These are phyloP conservation scores for Sporisorium exsertum DNA, from an alignment of 1,284 basidiomycete genomes.

Conservation along the genomic window DNA sequence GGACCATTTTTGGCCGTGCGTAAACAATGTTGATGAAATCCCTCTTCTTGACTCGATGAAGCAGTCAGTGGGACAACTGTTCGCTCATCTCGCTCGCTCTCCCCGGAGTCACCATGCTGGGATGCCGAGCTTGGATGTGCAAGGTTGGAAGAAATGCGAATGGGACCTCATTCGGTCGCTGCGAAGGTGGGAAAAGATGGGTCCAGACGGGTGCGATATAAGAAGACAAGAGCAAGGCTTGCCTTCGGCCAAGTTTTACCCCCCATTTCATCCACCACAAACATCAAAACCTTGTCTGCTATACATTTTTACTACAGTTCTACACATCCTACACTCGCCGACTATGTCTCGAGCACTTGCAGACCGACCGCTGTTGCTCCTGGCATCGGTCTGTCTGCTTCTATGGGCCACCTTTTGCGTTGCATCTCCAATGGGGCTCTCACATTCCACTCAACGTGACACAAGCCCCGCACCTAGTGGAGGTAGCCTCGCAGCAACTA, in stretches of 20 bases:
- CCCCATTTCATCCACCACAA: neutral
- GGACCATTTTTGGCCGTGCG: neutral
- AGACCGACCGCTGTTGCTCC: conserved; percentile 3
- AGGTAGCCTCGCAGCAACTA: too few relatives aligned
- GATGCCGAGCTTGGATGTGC: too few relatives aligned
- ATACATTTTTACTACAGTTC: neutral
- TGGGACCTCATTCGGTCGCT: neutral
- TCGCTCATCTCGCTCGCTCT: neutral
- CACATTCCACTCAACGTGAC: too few relatives aligned
- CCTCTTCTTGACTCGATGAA: too few relatives aligned
- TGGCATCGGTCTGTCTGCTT: conserved; percentile 6
- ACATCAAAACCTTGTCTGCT: neutral
- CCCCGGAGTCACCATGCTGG: neutral
- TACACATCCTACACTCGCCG: neutral
- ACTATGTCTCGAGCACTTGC: neutral
- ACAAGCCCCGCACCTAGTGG: too few relatives aligned
- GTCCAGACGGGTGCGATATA: neutral
- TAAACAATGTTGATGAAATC: too few relatives aligned
- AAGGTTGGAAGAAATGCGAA: too few relatives aligned
- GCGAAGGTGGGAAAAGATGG: neutral
- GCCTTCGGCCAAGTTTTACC: neutral
- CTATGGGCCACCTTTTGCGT: neutral
- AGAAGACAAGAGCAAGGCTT: neutral
- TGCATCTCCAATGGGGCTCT: neutral
- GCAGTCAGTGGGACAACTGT: neutral